These are phyloP conservation scores for Tricholoma flavovirens DNA, from an alignment of 768 basidiomycete species.

Conservation along the genomic window DNA sequence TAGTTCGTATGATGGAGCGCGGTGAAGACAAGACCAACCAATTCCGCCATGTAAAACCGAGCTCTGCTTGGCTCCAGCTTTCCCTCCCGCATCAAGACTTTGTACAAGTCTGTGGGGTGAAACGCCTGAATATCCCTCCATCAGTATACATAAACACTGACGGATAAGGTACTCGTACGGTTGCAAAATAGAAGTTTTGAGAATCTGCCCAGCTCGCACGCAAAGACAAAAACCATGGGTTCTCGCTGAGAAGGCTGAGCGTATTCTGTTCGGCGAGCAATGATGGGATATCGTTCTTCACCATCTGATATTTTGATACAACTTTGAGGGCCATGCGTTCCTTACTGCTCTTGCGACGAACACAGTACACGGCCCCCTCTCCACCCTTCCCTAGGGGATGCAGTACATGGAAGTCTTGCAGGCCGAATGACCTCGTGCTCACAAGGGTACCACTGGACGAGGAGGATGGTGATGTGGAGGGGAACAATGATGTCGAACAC, in stretches of 20 bases:
- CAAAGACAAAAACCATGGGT: background rate
- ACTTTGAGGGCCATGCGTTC: background rate
- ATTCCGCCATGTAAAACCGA: conserved; percentile 1
- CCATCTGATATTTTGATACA: background rate
- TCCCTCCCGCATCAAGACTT: background rate
- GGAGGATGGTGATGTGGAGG: background rate
- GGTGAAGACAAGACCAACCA: background rate
- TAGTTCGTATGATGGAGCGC: background rate
- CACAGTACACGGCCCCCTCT: background rate
- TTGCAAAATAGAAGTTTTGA: background rate
- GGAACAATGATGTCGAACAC: background rate
- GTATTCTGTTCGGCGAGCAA: background rate
- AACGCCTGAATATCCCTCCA: background rate
- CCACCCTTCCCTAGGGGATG: background rate
- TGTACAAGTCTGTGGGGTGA: background rate
- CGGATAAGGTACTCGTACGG: background rate
- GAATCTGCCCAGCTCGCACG: background rate
- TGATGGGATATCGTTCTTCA: background rate
- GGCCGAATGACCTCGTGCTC: background rate
- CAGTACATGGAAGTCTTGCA: background rate
- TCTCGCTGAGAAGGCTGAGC: background rate
- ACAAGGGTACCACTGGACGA: background rate
- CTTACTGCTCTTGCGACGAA: background rate
- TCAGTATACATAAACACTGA: no score
- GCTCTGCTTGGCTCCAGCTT: background rate